phyloP scores from a whole-genome alignment of 1,284 basidiomycete genomes.

The Agaricales sp. region DNA sequence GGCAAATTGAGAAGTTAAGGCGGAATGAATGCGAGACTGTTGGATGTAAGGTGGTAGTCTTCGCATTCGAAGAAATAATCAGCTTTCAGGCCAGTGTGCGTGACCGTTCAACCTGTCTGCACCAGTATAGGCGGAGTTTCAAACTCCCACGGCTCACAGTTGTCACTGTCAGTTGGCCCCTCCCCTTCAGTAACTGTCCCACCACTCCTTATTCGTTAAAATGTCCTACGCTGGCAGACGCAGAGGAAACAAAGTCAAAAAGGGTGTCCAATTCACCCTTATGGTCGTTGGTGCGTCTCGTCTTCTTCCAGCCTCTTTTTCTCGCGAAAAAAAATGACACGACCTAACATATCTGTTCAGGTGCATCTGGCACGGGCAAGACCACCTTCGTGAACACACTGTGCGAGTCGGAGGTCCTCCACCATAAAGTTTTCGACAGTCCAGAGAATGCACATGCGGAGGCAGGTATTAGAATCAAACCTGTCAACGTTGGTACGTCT shows the following conservation, averaged over 20 bases:
- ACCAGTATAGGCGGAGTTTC: background rate
- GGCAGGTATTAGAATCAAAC: constrained; percentile 93
- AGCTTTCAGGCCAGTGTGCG: background rate
- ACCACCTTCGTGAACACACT: constrained; percentile 98
- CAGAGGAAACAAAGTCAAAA: constrained; percentile 92
- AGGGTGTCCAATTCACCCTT: constrained; percentile 92
- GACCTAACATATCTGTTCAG: constrained; percentile 30
- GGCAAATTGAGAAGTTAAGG: no score
- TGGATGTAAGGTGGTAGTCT: no score
- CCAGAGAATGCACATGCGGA: constrained; percentile 91
- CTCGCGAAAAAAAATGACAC: constrained; percentile 12
- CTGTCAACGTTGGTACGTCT: constrained; percentile 80
- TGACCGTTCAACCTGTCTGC: background rate
- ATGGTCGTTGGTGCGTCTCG: constrained; percentile 81
- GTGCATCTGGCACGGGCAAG: constrained; percentile 91
- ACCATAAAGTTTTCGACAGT: constrained; percentile 80
- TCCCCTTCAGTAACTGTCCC: no score
- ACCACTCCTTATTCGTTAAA: constrained; percentile 16
- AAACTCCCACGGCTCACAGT: background rate
- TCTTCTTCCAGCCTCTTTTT: constrained; percentile 7
- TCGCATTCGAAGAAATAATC: background rate
- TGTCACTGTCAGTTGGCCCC: background rate
- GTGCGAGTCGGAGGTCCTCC: constrained; percentile 84
- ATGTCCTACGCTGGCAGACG: constrained; percentile 82
- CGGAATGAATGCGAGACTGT: no score